Evolutionary conservation across 129 eudicot genomes (phyloP).

Genomic region (Heracleum sosnowskyi): DNA sequence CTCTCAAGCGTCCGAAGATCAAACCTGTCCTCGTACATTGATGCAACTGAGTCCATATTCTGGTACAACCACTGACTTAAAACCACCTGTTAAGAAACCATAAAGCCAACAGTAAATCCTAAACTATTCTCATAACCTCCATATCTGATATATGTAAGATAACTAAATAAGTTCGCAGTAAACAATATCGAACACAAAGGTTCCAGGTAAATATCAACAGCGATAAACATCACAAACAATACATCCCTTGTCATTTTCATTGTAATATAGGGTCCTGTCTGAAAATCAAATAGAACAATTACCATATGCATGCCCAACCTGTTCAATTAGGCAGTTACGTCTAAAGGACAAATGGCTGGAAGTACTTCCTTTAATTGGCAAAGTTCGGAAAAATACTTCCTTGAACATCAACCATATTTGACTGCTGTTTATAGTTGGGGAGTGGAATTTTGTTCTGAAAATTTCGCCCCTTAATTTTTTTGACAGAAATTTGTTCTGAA

Average conservation of each 20-base stretch:
- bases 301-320: background rate
- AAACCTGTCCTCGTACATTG: conserved; percentile 90
- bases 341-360: background rate
- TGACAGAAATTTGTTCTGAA: background rate
- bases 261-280: background rate
- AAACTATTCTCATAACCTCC: background rate
- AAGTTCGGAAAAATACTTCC: too few relatives aligned
- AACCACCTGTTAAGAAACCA: conserved; percentile 48
- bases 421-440: background rate
- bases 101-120: background rate
- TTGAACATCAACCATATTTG: too few relatives aligned
- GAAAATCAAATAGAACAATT: background rate
- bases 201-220: background rate
- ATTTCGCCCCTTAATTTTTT: background rate
- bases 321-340: background rate
- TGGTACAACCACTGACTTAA: conserved; percentile 83
- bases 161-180: background rate
- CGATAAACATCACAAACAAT: background rate
- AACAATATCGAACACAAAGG: background rate
- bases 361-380: background rate
- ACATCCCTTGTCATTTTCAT: background rate
- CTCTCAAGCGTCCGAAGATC: conserved; percentile 65
- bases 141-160: background rate
- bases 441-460: background rate
- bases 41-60: conserved; percentile 75